A percentile compares a stretch with the other conserved stretches of the same genome.
Evolutionary conservation across 192 early-diverging fungal genomes (phyloP).

Genomic region (Jimgerdemannia flammicorona): DNA sequence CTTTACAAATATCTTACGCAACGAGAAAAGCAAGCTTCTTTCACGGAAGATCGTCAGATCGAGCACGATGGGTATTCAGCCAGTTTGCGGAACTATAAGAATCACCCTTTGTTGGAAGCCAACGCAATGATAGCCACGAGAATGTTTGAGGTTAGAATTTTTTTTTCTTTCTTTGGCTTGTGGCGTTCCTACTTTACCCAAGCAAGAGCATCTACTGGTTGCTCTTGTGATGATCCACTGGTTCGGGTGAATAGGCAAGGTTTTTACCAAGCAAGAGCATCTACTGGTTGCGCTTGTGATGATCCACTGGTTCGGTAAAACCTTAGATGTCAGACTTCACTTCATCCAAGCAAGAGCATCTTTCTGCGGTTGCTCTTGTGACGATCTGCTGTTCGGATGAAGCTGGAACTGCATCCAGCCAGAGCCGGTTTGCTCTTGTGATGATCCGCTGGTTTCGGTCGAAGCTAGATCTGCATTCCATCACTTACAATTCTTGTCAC

Average conservation of each 20-base stretch:
- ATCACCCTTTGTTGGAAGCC: slow-evolving; percentile 8
- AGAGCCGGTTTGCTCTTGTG: slow-evolving; percentile 1
- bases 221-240: slow-evolving; percentile 10
- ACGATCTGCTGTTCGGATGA: slow-evolving; percentile 4
- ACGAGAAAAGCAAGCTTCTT: slow-evolving; percentile 18
- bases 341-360: slow-evolving; percentile 21
- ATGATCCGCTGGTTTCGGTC: background rate
- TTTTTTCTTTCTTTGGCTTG: slow-evolving; percentile 12
- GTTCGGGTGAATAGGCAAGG: slow-evolving; percentile 11
- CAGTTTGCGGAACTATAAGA: slow-evolving; percentile 9
- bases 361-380: slow-evolving; percentile 12
- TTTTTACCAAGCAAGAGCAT: slow-evolving; percentile 21
- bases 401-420: slow-evolving; percentile 6
- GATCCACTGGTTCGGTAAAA: slow-evolving; percentile 5
- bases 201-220: slow-evolving; percentile 15
- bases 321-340: slow-evolving; percentile 1
- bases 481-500: slow-evolving; percentile 6
- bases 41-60: slow-evolving; percentile 12
- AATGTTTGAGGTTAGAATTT: slow-evolving; percentile 9
- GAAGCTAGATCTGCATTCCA: slow-evolving; percentile 7
- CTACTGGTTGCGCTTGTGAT: slow-evolving; percentile 20
- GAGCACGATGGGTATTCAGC: slow-evolving; percentile 11
- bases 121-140: slow-evolving; percentile 4
- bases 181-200: slow-evolving; percentile 3
- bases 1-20: slow-evolving; percentile 14